These are phyloP conservation scores for Penicillium manginii DNA, from an alignment of 495 filamentous ascomycete species.

Conservation along the genomic window DNA sequence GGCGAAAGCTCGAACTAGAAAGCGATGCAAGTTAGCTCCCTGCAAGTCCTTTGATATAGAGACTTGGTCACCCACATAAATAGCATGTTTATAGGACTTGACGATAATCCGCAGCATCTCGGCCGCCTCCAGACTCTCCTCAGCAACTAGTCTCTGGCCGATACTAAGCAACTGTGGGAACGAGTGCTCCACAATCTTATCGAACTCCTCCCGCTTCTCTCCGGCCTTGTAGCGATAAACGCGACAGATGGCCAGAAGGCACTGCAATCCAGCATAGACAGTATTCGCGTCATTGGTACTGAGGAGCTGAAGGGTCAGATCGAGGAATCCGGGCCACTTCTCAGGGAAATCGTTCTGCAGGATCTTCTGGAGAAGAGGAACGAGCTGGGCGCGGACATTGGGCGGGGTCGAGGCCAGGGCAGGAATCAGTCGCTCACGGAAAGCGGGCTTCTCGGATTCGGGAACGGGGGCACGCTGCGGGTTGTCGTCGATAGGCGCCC, in stretches of 20 bases:
- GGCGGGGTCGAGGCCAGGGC: conserved; percentile 79
- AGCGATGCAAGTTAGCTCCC: conserved; percentile 20
- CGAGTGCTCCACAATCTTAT: conserved; percentile 87
- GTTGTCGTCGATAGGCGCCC: conserved; percentile 75
- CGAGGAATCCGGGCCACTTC: conserved; percentile 89
- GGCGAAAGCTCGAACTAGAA: conserved; percentile 81
- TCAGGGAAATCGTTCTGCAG: conserved; percentile 94
- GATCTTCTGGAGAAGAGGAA: conserved; percentile 93
- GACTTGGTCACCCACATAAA: conserved; percentile 70
- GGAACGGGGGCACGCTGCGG: conserved; percentile 68
- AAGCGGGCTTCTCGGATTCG: conserved; percentile 85
- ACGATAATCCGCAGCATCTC: conserved; percentile 95
- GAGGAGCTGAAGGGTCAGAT: conserved; percentile 85
- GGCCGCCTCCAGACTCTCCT: conserved; percentile 88
- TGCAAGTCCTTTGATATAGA: neutral
- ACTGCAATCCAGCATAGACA: conserved; percentile 91
- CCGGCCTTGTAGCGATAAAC: conserved; percentile 91
- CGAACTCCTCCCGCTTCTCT: conserved; percentile 82
- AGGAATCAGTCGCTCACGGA: conserved; percentile 85
- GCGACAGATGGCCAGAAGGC: conserved; percentile 87
- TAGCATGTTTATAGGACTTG: conserved; percentile 96
- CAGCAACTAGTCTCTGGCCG: conserved; percentile 83
- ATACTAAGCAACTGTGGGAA: conserved; percentile 91
- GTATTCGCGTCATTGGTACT: conserved; percentile 80
- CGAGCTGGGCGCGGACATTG: conserved; percentile 83